Conservation (phyloP, 2,329 filamentous ascomycete genomes). For the Penicillium expansum region DNA sequence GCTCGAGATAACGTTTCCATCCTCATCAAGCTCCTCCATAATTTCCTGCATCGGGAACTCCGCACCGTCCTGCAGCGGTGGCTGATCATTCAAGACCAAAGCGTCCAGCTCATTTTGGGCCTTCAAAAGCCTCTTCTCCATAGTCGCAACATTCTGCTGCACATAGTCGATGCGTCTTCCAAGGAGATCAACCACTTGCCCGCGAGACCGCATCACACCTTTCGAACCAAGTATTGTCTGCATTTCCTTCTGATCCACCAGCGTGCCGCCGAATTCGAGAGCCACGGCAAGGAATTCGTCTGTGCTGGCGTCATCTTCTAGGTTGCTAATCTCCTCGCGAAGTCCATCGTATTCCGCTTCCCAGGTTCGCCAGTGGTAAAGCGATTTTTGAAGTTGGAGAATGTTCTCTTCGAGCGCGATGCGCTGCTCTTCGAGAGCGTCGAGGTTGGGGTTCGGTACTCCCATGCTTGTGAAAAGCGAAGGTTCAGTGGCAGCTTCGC, state of each 20-base stretch:
- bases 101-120: conserved; percentile 66
- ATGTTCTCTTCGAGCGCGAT: conserved; percentile 73
- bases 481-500: not conserved
- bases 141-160: conserved; percentile 69
- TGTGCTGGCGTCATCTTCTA: conserved; percentile 50
- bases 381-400: conserved; percentile 67
- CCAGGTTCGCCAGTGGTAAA: conserved; percentile 86
- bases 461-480: conserved; percentile 25
- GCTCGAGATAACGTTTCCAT: conserved; percentile 76
- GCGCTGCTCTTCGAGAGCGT: conserved; percentile 72
- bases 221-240: conserved; percentile 51
- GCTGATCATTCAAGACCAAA: conserved; percentile 58
- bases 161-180: conserved; percentile 85
- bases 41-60: conserved; percentile 80
- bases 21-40: conserved; percentile 84
- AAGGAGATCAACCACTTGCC: conserved; percentile 66
- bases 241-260: conserved; percentile 53
- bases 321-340: conserved; percentile 70
- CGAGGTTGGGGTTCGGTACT: conserved; percentile 52
- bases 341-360: conserved; percentile 89
- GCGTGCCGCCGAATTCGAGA: conserved; percentile 45
- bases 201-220: conserved; percentile 50
- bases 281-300: conserved; percentile 54
- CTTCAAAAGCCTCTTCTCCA: conserved; percentile 69
- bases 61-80: conserved; percentile 63